Evolutionary conservation across 345 rosid genomes (phyloP), one percentile per base, ranked within the genome.

Genomic region (Eucalyptus globulus): DNA sequence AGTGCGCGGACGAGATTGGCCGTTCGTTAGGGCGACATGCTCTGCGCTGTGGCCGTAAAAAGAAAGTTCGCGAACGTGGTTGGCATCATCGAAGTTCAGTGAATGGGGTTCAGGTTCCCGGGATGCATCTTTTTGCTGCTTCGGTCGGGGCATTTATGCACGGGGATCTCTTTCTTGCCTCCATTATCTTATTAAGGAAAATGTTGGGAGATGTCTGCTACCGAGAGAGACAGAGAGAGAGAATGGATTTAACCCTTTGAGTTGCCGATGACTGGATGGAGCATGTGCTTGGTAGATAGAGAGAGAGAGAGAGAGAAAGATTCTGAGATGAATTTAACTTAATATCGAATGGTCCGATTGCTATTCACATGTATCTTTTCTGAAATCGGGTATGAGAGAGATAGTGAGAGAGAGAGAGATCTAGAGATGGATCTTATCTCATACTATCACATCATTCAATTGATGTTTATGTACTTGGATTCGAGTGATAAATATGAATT

Each of bases 31-130:
- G 83, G 47, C 26, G 29, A 76, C 83, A 40, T 76, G 83, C 2
- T 76, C 22, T 76, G 86, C 31, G 86, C 31, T 56, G 91, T 15
- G 87, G 29, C 29, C 10, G 26, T 34, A 43, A 45, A 51, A 21
- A 26, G 81, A 86, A 69, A 27, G 69, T 37, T n/a, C 8, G 51
- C 10, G 26, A 67, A 87, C 87, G 60, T 80, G 72, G 87, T 40
- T 67, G 89, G 89, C 51, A 62, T 49, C 27, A 87, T 87, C 49
- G 53, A 88, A 53, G 92, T 94, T 92, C 94, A 91, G 60, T 90
- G 95, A 90, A 93, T 56, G 86, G 89, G 92, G 60, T 91, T 72
- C 54, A 27, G 45, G 69, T 49, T 90, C 37, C 37, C 86, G 69
- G 43, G 11, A 53, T 60, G 44, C 47, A 67, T n/a, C n/a, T 24